Evolutionary conservation across 495 filamentous ascomycete species (phyloP).

Genomic region (Xylaria flabelliformis): DNA sequence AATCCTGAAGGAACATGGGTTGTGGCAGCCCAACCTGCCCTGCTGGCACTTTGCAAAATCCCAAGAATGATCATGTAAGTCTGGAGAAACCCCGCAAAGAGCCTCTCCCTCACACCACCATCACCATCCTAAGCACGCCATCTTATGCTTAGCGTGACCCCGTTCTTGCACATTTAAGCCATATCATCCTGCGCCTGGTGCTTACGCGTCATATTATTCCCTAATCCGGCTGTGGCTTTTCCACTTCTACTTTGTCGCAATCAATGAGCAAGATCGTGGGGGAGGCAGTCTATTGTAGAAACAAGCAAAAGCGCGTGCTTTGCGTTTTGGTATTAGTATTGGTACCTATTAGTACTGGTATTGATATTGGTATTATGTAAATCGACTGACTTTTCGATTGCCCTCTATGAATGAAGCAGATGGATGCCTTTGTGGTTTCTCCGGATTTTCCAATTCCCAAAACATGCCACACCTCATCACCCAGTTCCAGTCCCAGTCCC

Average conservation of each 20-base stretch:
- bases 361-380: conserved; percentile 3
- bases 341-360: no score
- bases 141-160: neutral
- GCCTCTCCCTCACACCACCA: conserved; percentile 9
- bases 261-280: neutral
- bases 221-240: conserved; percentile 3
- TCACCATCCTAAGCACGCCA: conserved; percentile 4
- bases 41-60: neutral
- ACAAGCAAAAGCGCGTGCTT: neutral
- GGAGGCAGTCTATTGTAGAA: neutral
- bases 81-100: conserved; percentile 5
- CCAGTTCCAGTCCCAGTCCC: no score
- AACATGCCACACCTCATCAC: neutral
- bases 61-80: neutral
- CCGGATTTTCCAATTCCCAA: neutral
- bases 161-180: conserved; percentile 6
- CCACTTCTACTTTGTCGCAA: neutral
- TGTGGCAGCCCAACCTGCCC: neutral
- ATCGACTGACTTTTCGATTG: neutral
- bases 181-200: conserved; percentile 3
- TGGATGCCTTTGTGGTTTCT: neutral
- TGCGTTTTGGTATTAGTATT: neutral
- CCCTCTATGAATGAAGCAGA: conserved; percentile 3
- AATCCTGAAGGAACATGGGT: neutral
- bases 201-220: neutral